phyloP scores from a whole-genome alignment of 345 rosid species.

The Citrus glauca region DNA sequence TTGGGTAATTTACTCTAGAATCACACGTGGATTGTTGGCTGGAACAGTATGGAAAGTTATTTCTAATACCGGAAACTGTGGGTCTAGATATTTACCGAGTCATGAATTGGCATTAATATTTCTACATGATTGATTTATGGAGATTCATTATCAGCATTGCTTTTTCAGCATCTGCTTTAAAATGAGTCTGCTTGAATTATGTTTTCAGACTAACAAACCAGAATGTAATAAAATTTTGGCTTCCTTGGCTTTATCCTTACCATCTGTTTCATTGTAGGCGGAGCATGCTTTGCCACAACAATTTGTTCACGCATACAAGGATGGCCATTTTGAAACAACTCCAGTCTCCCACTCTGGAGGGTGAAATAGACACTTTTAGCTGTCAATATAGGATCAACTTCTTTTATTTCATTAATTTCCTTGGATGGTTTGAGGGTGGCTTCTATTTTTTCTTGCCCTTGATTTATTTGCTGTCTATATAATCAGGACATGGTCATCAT shows the following conservation, averaged over 20 bases:
- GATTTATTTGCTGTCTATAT: slow-evolving; percentile 19
- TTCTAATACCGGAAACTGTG: neutral
- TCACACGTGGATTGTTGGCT: neutral
- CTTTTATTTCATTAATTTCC: slow-evolving; percentile 16
- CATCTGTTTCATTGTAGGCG: slow-evolving; percentile 40
- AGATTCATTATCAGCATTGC: neutral
- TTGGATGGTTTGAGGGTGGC: slow-evolving; percentile 16
- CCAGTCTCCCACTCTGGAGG: slow-evolving; percentile 98
- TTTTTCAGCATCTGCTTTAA: neutral
- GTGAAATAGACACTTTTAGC: slow-evolving; percentile 21
- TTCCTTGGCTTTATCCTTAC: neutral
- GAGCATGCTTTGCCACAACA: slow-evolving; percentile 95
- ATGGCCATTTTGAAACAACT: slow-evolving; percentile 73
- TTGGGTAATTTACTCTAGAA: neutral
- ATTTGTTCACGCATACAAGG: slow-evolving; percentile 53
- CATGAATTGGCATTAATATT: neutral
- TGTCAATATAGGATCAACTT: slow-evolving; percentile 15
- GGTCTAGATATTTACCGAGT: neutral
- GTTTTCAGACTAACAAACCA: neutral
- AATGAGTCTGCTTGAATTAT: neutral
- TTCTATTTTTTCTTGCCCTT: slow-evolving; percentile 13
- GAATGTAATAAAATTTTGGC: neutral
- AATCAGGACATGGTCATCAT: neutral
- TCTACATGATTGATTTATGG: neutral
- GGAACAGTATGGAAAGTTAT: neutral